phyloP scores from a whole-genome alignment of 148 eudicot species.

The Amaranthus cruentus region DNA sequence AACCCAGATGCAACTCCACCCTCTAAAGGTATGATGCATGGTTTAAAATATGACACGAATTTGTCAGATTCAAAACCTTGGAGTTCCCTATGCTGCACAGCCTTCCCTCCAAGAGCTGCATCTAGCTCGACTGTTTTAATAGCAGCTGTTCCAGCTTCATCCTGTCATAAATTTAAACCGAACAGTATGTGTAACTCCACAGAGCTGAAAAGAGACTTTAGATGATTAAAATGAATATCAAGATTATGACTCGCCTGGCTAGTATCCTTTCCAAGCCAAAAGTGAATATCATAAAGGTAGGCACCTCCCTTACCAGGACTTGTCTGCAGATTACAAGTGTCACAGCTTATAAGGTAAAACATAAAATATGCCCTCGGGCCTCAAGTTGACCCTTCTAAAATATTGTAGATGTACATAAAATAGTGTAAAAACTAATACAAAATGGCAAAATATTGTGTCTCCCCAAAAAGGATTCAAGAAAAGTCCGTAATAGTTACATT shows the following conservation, averaged over 20 bases:
- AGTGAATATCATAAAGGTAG: conserved; percentile 82
- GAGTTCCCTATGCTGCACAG: conserved; percentile 88
- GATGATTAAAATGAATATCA: background rate
- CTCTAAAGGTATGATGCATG: conserved; percentile 89
- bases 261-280: conserved; percentile 99
- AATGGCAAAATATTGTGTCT: background rate
- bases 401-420: background rate
- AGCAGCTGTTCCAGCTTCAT: conserved; percentile 98
- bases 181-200: conserved; percentile 7
- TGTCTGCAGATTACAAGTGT: conserved; percentile 45
- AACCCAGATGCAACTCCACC: conserved; percentile 99
- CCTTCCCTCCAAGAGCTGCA: conserved; percentile 88
- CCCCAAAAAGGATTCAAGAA: background rate
- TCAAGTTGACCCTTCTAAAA: background rate
- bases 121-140: conserved; percentile 96
- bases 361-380: background rate
- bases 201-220: background rate
- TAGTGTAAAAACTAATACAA: background rate
- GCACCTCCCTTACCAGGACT: conserved; percentile 87
- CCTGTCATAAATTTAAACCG: conserved; percentile 39
- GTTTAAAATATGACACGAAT: conserved; percentile 89
- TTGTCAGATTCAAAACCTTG: conserved; percentile 97
- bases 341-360: background rate
- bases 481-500: background rate
- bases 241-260: conserved; percentile 60